Evolutionary conservation across 345 rosid genomes (phyloP), one percentile per base, ranked within the genome.

Genomic region (Trapa incisa): DNA sequence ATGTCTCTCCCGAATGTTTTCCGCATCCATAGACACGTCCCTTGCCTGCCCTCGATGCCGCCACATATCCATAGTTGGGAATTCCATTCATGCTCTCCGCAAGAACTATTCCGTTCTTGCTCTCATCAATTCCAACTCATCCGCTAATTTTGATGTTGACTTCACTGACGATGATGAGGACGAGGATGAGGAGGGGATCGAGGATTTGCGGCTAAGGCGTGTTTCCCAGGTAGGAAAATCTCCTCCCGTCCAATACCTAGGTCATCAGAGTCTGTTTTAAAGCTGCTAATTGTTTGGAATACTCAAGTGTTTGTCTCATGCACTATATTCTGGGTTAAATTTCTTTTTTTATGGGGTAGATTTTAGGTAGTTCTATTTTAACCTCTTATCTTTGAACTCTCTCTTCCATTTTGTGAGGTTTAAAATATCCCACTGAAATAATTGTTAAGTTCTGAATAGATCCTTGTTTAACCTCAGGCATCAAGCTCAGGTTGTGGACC

Each of bases 1-100:
- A 65, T 94, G 99, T 63, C 74, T 91, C 17, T 91, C 97, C 0
- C 76, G 78, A 64, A 85, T 94, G 96, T 94, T 94, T 86, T 76
- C 97, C 8, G 77, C 96, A 6, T 94, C 99, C 22, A 66, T 82
- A 47, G 99, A 94, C 75, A 79, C 83, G 15, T 76, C 91, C 16
- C 86, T 93, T 50, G 68, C 87, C 37, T 93, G 98, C 65, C 98
- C 98, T 37, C 83, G 97, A 1, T 93, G 98, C 73, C 92, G 98
- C 68, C 96, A 90, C 76, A 86, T 87, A 52, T 90, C 98, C 43
- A 78, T 80, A 0, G 97, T 90, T 6, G 98, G 98, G 5, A 93
- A 93, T 88, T 90, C 98, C 47, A 96, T 90, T 58, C 78, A 76
- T 65, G 93, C 97, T 3, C 80, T 93, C 42, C 81, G 88, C 47